Percentiles rank a stretch among this genome's conserved stretches.
Conservation (phyloP, 176 grass and related monocot genomes). For the Rhynchospora pubera region DNA sequence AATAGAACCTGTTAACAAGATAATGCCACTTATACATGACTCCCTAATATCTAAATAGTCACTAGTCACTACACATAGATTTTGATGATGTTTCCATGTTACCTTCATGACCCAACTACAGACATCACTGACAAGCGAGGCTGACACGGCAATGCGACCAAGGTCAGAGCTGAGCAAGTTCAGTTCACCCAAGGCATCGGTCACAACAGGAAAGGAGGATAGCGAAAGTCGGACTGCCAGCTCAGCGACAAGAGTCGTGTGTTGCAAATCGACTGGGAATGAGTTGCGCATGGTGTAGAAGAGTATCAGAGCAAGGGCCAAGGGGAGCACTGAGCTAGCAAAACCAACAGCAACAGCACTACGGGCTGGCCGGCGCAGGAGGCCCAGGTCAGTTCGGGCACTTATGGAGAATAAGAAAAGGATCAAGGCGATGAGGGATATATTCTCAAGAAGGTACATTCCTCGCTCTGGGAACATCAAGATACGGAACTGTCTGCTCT, state of each 20-base stretch:
- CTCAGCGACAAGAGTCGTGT: constrained; percentile 31
- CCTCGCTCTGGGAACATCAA: constrained; percentile 49
- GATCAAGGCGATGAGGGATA: constrained; percentile 51
- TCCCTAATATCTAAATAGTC: background rate
- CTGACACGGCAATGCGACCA: constrained; percentile 59
- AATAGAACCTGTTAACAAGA: constrained; percentile 7
- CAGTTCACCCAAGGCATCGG: constrained; percentile 55
- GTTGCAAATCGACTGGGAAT: constrained; percentile 36
- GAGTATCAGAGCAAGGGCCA: constrained; percentile 25
- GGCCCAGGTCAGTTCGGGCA: constrained; percentile 57
- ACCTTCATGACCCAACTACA: constrained; percentile 40
- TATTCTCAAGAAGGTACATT: constrained; percentile 44
- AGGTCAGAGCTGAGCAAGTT: constrained; percentile 86
- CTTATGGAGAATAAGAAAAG: constrained; percentile 72
- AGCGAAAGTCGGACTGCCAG: constrained; percentile 47
- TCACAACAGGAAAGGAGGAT: constrained; percentile 60
- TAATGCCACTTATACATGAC: background rate
- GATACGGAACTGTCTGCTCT: constrained; percentile 17
- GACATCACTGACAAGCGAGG: constrained; percentile 64
- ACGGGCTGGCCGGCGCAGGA: constrained; percentile 37
- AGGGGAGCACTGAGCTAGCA: constrained; percentile 41
- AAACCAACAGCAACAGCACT: constrained; percentile 46
- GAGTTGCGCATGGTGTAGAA: constrained; percentile 22
- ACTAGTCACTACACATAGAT: no score
- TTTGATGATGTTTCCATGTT: background rate